Evolutionary conservation across 176 grass and related monocot genomes (phyloP), one percentile per base, ranked within the genome.

Genomic region (Bromus sterilis): DNA sequence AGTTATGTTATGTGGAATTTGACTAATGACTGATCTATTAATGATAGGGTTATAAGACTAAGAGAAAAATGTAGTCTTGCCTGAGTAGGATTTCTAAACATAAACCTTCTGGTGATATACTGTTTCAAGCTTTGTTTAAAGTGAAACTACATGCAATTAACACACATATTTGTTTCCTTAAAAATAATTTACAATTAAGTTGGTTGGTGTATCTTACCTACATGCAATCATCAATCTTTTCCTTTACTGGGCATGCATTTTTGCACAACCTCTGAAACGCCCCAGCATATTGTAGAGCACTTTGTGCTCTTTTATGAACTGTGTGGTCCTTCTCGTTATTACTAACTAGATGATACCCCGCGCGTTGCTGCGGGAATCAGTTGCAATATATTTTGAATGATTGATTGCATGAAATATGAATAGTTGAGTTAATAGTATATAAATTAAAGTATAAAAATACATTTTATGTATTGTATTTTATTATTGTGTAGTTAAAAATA

Each of bases 1-100:
- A 79, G 34, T 12, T 66, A 31, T 71, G 14, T 42, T 56, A 26
- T 46, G n/a, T 70, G 39, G 21, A 60, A 81, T 56, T 56, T 65
- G 8, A 66, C 2, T 39, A 51, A 53, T 53, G 30, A 39, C 23
- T 77, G 76, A 59, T 43, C 18, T 20, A 43, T 30, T 6, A 65
- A 32, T 81, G 35, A 26, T 44, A 75, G 34, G 66, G 24, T 80
- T 86, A 34, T 81, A 75, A 43, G 26, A 75, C 12, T 43, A 82
- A 71, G 36, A 68, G 18, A 12, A 75, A 23, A 33, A 29, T 68
- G 53, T 48, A 68, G 71, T 37, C 10, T 74, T 55, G 28, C 72
- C 1, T 35, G 31, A 56, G 46, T 74, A 53, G 18, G 30, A 55
- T 33, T 55, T 55, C 23, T 76, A 76, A 65, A 66, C 61, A 35